Evolutionary conservation across 148 eudicot species (phyloP), one percentile per base, ranked within the genome.

Genomic region (Selenicereus undatus): DNA sequence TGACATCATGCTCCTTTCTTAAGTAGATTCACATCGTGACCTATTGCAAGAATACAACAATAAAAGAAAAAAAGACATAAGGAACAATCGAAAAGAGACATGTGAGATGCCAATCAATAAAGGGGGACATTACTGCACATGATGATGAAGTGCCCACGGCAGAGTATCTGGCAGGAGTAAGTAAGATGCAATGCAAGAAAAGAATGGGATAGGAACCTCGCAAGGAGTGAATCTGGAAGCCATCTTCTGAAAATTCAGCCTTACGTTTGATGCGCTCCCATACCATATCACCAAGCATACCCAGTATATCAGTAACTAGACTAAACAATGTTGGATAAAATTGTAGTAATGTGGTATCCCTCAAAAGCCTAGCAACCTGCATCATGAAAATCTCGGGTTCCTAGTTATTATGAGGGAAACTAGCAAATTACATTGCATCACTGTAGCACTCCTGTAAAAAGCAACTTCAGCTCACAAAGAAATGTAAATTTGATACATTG

Each of bases 301-400:
- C 94, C 82, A 93, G 78, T 80, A 93, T 87, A 82, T 91, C 94
- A 52, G 93, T 91, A 73, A 89, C 94, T 84, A 89, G 82, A 87
- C 88, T 87, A 80, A 93, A 93, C 78, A 91, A 79, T 48, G 90
- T 91, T 64, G 97, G 97, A 88, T 93, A 93, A 90, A 93, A 91
- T 65, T 93, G 94, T 73, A 84, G 83, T 74, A 85, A 87, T 36
- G 88, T 76, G 30, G 91, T 88, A 82, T 93, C 93, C 88, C 82
- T 87, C 84, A 91, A 87, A 86, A 91, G 86, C 84, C 91, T 93
- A 65, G 91, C 94, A 83, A 91, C 97, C 94, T 93, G 87, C 79
- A 84, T 64, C 76, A 81, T 43, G 73, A 81, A 74, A 66, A 45
- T 80, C 24, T 75, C 29, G 56, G 52, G n/a, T 75, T 51, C 56